phyloP scores from a whole-genome alignment of 2,329 filamentous ascomycete genomes.

The Paracoccidioides lutzii region DNA sequence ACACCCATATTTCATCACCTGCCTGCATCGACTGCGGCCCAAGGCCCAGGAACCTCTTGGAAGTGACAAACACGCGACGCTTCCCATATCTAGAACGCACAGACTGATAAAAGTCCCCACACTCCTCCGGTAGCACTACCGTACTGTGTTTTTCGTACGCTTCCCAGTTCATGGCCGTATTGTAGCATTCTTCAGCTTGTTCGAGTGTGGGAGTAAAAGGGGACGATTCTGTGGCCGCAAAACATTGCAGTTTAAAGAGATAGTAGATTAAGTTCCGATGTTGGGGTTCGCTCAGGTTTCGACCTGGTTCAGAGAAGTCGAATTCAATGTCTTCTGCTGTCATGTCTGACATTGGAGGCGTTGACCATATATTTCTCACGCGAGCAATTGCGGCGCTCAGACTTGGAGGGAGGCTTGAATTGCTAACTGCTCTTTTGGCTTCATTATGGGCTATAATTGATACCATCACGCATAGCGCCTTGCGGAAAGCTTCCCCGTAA shows the following conservation, averaged over 20 bases:
- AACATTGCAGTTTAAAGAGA: conserved; percentile 2
- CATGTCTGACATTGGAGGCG: not conserved
- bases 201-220: conserved; percentile 4
- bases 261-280: not conserved
- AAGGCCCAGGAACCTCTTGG: conserved; percentile 8
- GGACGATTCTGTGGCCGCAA: not conserved
- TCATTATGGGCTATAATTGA: conserved; percentile 3
- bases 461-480: conserved; percentile 7
- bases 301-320: not conserved
- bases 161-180: not conserved
- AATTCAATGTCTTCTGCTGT: not conserved
- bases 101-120: conserved; percentile 1
- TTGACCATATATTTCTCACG: not conserved
- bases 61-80: conserved; percentile 8
- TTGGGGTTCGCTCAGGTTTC: not conserved
- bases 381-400: not conserved
- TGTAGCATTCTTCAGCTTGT: conserved; percentile 1
- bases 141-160: not conserved
- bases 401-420: not conserved
- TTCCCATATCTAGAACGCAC: conserved; percentile 5
- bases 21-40: conserved; percentile 3
- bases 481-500: conserved; percentile 6
- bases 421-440: not conserved
- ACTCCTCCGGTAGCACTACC: not conserved
- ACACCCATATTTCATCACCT: conserved; percentile 9